These are phyloP conservation scores for Tritrichomonas musculus DNA, from an alignment of 208 protist species.

Conservation along the genomic window DNA sequence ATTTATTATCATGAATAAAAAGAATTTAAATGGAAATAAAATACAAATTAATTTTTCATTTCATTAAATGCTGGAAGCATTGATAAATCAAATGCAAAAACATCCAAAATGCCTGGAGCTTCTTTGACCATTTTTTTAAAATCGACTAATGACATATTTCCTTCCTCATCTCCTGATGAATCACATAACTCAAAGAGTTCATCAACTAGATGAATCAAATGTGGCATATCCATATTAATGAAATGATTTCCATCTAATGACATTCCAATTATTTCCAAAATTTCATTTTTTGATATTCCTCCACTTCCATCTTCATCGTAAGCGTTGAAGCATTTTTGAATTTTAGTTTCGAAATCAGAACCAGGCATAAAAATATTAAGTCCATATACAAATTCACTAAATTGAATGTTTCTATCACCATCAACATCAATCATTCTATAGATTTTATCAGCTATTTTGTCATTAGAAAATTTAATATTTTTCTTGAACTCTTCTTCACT, in stretches of 20 bases:
- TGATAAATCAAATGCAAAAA: too few relatives aligned
- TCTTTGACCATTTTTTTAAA: too few relatives aligned
- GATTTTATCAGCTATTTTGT: neutral
- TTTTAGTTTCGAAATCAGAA: neutral
- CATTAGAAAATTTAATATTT: constrained; percentile 11
- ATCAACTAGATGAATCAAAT: neutral
- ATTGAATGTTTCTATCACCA: neutral
- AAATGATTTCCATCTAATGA: neutral
- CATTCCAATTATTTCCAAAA: neutral
- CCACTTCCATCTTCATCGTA: constrained; percentile 29
- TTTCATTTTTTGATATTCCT: neutral
- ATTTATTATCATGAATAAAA: too few relatives aligned
- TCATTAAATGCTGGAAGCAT: too few relatives aligned
- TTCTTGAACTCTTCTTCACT: neutral
- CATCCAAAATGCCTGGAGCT: too few relatives aligned
- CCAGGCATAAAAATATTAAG: neutral
- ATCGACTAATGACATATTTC: too few relatives aligned
- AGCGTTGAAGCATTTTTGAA: neutral
- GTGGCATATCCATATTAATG: neutral
- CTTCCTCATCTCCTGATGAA: too few relatives aligned
- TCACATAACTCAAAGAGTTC: neutral
- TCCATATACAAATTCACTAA: neutral
- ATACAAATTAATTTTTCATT: too few relatives aligned
- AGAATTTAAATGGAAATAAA: too few relatives aligned
- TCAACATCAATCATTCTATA: constrained; percentile 8